phyloP scores from a whole-genome alignment of 495 filamentous ascomycete species.

The Penicillium angulare region DNA sequence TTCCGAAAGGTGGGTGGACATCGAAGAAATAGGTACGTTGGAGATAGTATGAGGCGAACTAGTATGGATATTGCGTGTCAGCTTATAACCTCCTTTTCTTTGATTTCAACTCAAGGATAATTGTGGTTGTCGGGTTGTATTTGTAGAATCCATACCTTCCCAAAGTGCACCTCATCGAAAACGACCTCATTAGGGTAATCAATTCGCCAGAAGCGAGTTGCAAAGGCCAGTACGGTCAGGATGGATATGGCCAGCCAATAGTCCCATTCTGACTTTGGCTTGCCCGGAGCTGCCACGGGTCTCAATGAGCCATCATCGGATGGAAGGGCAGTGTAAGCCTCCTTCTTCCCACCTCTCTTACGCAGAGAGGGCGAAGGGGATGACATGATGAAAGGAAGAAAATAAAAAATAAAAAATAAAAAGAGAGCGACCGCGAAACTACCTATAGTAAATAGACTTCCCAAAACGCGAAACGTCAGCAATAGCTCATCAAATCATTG shows the following conservation, averaged over 20 bases:
- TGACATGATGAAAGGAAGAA: slow-evolving; percentile 33
- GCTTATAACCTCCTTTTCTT: slow-evolving; percentile 9
- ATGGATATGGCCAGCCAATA: slow-evolving; percentile 78
- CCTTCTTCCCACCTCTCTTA: slow-evolving; percentile 52
- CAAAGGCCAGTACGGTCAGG: slow-evolving; percentile 80
- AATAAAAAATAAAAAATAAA: slow-evolving; percentile 8
- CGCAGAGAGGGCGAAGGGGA: slow-evolving; percentile 47
- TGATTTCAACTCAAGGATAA: slow-evolving; percentile 2
- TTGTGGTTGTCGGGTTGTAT: slow-evolving; percentile 1
- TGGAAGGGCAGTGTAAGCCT: slow-evolving; percentile 29
- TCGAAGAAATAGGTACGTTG: slow-evolving; percentile 99
- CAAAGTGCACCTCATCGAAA: slow-evolving; percentile 99
- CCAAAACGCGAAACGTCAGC: slow-evolving; percentile 10
- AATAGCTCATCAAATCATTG: not conserved
- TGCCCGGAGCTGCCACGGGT: slow-evolving; percentile 21
- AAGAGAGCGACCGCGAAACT: slow-evolving; percentile 37
- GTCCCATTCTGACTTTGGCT: slow-evolving; percentile 64
- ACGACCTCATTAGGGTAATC: slow-evolving; percentile 94
- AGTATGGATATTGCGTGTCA: slow-evolving; percentile 18
- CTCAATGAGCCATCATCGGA: slow-evolving; percentile 27
- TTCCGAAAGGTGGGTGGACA: slow-evolving; percentile 94
- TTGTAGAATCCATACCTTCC: slow-evolving; percentile 67
- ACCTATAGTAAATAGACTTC: slow-evolving; percentile 38
- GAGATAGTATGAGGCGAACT: slow-evolving; percentile 97
- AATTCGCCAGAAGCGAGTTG: slow-evolving; percentile 93